These are phyloP conservation scores for Suaeda aralocaspica DNA, from an alignment of 148 eudicot species.

Conservation along the genomic window DNA sequence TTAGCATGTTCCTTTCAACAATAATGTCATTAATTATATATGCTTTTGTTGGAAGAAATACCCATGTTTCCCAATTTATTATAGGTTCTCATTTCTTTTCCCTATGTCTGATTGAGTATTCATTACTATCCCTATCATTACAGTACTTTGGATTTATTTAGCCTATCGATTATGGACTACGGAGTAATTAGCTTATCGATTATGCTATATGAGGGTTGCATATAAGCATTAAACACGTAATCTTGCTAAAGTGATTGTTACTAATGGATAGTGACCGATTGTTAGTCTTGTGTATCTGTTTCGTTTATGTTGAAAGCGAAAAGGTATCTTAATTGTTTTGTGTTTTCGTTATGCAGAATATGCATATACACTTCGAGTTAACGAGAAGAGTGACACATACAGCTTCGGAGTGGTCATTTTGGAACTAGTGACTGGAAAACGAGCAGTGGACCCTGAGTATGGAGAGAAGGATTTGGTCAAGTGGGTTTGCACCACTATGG, in stretches of 20 bases:
- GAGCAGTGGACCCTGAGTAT: slow-evolving; percentile 74
- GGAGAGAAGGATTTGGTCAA: slow-evolving; percentile 98
- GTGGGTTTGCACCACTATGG: slow-evolving; percentile 82
- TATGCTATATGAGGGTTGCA: too few species aligned
- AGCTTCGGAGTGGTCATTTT: slow-evolving; percentile 87
- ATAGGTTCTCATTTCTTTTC: neutral
- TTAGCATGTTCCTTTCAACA: slow-evolving; percentile 23
- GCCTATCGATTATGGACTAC: neutral
- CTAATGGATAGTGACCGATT: too few species aligned
- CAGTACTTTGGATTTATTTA: neutral
- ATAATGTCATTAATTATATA: slow-evolving; percentile 7
- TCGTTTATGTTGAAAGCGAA: too few species aligned
- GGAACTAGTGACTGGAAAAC: slow-evolving; percentile 75
- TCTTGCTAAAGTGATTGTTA: too few species aligned
- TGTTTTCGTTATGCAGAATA: slow-evolving; percentile 56
- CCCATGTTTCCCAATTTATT: slow-evolving; percentile 27
- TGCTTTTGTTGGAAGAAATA: slow-evolving; percentile 18
- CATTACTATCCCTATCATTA: slow-evolving; percentile 5
- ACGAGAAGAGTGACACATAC: slow-evolving; percentile 91
- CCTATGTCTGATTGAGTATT: slow-evolving; percentile 13
- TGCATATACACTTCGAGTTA: slow-evolving; percentile 89
- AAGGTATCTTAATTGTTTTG: neutral
- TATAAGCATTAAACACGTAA: too few species aligned
- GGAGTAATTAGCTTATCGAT: too few species aligned
- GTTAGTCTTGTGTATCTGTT: too few species aligned